These are phyloP conservation scores for Pseudogymnoascus sp. DNA, from an alignment of 2,329 filamentous ascomycete genomes.

Conservation along the genomic window DNA sequence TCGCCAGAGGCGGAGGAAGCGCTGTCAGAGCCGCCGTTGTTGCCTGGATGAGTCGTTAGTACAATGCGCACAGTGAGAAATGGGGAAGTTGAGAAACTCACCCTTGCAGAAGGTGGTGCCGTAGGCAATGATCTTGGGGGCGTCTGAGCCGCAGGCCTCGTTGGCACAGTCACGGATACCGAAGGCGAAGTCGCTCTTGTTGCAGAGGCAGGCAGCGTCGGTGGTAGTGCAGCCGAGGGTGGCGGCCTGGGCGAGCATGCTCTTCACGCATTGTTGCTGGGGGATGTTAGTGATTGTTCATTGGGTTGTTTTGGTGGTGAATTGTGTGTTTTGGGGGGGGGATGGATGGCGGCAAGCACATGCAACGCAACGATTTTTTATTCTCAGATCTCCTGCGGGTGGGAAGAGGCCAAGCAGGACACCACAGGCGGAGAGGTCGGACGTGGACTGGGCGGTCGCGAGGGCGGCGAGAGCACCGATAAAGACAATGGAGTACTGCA, in stretches of 20 bases:
- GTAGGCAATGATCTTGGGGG: conserved; percentile 25
- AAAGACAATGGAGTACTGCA: conserved; percentile 1
- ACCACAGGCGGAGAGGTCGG: neutral
- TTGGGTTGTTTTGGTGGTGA: neutral
- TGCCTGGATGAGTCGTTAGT: neutral
- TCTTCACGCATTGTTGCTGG: conserved; percentile 35
- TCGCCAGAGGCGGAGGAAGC: neutral
- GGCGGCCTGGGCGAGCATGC: conserved; percentile 37
- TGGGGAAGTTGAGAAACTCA: neutral
- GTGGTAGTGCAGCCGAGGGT: conserved; percentile 33
- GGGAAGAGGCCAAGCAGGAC: too few relatives aligned
- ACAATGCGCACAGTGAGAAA: neutral
- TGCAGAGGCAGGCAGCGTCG: conserved; percentile 38
- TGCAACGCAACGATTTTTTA: too few relatives aligned
- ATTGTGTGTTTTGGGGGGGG: neutral
- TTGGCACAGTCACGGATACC: conserved; percentile 41
- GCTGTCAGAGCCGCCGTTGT: neutral
- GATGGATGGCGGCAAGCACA: too few relatives aligned
- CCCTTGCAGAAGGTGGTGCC: conserved; percentile 22
- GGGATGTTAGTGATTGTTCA: neutral
- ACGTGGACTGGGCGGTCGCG: neutral
- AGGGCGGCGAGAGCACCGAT: neutral
- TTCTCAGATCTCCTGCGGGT: too few relatives aligned
- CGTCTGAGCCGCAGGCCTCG: conserved; percentile 32
- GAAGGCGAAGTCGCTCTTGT: conserved; percentile 36